Percentiles rank a stretch among this genome's conserved stretches.
These are phyloP conservation scores for Yamadazyma conglobata DNA, from an alignment of 1,139 yeast genomes.

Conservation along the genomic window DNA sequence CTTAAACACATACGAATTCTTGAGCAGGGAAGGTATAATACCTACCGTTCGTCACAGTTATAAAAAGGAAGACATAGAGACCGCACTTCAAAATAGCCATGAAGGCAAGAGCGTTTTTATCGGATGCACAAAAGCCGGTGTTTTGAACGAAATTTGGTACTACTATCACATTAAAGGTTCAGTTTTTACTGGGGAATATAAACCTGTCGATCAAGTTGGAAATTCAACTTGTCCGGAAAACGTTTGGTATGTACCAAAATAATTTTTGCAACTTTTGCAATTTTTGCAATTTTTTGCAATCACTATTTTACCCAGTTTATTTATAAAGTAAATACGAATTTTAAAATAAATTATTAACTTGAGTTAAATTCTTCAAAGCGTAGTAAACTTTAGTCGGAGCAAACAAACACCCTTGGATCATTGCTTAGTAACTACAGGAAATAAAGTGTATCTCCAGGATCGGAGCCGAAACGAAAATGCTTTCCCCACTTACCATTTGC, in stretches of 20 bases:
- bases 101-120: constrained; percentile 31
- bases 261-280: too few species aligned
- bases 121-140: constrained; percentile 30
- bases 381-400: too few species aligned
- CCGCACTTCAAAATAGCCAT: constrained; percentile 28
- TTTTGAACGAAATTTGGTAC: constrained; percentile 39
- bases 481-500: too few species aligned
- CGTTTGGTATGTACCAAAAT: constrained; percentile 34
- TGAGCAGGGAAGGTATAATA: constrained; percentile 30
- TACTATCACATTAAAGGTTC: constrained; percentile 35
- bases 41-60: constrained; percentile 31
- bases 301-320: too few species aligned
- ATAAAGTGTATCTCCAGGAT: too few species aligned
- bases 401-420: too few species aligned
- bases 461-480: too few species aligned
- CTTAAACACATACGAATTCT: constrained; percentile 34
- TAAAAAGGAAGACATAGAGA: constrained; percentile 26
- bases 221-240: constrained; percentile 24
- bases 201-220: constrained; percentile 25
- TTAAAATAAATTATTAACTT: too few species aligned
- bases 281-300: too few species aligned
- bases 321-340: too few species aligned
- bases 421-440: too few species aligned
- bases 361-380: too few species aligned
- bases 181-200: constrained; percentile 34